Base-by-base conservation (phyloP, 106 monocot genomes). In the Cymbidium sinense region DNA sequence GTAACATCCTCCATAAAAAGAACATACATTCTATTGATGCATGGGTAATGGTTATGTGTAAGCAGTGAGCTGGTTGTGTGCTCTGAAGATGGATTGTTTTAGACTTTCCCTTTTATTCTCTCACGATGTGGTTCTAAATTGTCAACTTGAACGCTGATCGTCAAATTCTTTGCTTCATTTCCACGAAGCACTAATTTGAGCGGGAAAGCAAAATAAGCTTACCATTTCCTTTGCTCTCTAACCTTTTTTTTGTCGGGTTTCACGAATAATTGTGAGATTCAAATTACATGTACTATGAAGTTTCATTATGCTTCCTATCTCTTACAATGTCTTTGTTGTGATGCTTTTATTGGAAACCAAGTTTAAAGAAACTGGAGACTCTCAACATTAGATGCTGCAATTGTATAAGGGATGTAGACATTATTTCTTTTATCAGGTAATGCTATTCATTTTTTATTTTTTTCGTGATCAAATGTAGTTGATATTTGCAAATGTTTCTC, bases 361-460 rank as follows among this genome's bases (percentile, higher is more conserved):
- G 87, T 77, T 81, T 99, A 78, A 86, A 27, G 47, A 93, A 86
- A 74, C 92, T 99, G 75, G 87, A 89, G 64, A 82, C 86, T 37
- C 84, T 99, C 18, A 99, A 99, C 82, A 79, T 99, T 71, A 87
- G 88, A 83, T 95, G 90, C 70, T 99, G 99, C 76, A 99, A 93
- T 87, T 87, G 89, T 50, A 84, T 99, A 79, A 93, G 84, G 65
- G 95, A 99, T 89, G 52, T 77, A 65, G 99, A 99, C 79, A 85
- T 99, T 88, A 82, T 84, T 72, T 76, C 80, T 74, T n/a, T 86
- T 99, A 37, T 88, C 95, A 87, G 99, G 99, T 99, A 74, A 41
- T 25, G 50, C 3, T 67, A 43, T 75, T 39, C n/a, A 30, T 1
- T 11, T 52, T 64, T 62, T 28, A 18, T 27, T n/a, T n/a, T n/a